phyloP scores from a whole-genome alignment of 768 basidiomycete genomes.

The Leccinum subgranulosum region DNA sequence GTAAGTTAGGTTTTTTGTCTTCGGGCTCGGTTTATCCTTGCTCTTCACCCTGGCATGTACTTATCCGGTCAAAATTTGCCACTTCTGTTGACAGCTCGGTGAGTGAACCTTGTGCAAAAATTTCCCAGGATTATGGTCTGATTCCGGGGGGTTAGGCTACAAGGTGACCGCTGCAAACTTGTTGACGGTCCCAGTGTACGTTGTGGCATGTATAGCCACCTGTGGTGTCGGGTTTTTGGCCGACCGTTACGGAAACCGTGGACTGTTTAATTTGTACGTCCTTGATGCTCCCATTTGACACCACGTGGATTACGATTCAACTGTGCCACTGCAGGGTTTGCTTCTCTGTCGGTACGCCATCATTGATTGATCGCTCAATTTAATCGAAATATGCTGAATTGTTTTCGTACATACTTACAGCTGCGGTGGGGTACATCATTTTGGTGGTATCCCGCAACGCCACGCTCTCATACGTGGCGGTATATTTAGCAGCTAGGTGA shows the following conservation, averaged over 20 bases:
- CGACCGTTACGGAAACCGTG: too few relatives aligned
- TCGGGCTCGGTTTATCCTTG: not conserved
- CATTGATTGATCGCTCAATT: not conserved
- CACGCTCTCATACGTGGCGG: conserved; percentile 67
- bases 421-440: conserved; percentile 65
- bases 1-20: conserved; percentile 30
- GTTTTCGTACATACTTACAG: conserved; percentile 26
- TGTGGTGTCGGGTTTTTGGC: conserved; percentile 52
- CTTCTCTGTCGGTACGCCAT: conserved; percentile 25
- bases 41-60: not conserved
- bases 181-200: conserved; percentile 75
- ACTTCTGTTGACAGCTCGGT: conserved; percentile 37
- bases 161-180: conserved; percentile 70
- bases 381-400: not conserved
- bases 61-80: not conserved
- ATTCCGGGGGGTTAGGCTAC: conserved; percentile 41
- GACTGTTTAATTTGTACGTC: conserved; percentile 48
- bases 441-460: conserved; percentile 59
- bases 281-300: not conserved
- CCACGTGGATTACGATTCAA: not conserved
- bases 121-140: not conserved
- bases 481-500: conserved; percentile 67
- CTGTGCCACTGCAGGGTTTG: conserved; percentile 15
- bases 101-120: conserved; percentile 5
- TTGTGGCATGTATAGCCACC: conserved; percentile 63